These are phyloP conservation scores for Xylaria venustula DNA, from an alignment of 495 filamentous ascomycete species.

Conservation along the genomic window DNA sequence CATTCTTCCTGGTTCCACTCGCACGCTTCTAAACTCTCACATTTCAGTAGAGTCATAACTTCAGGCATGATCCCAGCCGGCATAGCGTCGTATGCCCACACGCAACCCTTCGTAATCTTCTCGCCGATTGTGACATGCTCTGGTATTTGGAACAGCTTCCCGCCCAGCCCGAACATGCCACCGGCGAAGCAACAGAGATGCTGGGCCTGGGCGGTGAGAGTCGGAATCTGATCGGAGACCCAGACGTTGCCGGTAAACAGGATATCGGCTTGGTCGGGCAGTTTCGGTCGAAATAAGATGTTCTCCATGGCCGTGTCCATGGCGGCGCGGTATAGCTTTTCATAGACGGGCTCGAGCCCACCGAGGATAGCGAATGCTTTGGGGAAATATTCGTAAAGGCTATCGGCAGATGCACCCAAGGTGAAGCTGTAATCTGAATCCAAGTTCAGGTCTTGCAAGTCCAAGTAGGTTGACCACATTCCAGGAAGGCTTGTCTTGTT, in stretches of 20 bases:
- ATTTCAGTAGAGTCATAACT: conserved; percentile 58
- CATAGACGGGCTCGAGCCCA: conserved; percentile 69
- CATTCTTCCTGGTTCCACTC: conserved; percentile 67
- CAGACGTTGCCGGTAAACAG: conserved; percentile 58
- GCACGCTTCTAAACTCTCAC: conserved; percentile 58
- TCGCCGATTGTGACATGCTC: conserved; percentile 68
- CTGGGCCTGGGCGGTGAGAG: conserved; percentile 41
- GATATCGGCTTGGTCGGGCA: conserved; percentile 48
- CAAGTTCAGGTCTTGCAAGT: conserved; percentile 30
- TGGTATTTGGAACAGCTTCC: conserved; percentile 63
- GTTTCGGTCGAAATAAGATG: conserved; percentile 64
- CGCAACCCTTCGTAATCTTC: conserved; percentile 77
- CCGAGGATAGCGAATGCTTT: conserved; percentile 70
- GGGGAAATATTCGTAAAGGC: conserved; percentile 80
- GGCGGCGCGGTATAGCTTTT: conserved; percentile 68
- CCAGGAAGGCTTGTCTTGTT: conserved; percentile 65
- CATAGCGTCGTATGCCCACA: conserved; percentile 77
- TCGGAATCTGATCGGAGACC: conserved; percentile 57
- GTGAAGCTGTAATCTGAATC: conserved; percentile 51
- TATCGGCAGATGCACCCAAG: conserved; percentile 74
- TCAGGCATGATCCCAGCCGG: conserved; percentile 84
- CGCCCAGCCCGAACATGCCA: conserved; percentile 80
- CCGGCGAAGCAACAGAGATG: conserved; percentile 69
- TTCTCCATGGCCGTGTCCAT: conserved; percentile 63
- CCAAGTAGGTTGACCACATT: conserved; percentile 42